Conservation (phyloP, 305 asterid genomes). For the Plantago lanceolata region DNA sequence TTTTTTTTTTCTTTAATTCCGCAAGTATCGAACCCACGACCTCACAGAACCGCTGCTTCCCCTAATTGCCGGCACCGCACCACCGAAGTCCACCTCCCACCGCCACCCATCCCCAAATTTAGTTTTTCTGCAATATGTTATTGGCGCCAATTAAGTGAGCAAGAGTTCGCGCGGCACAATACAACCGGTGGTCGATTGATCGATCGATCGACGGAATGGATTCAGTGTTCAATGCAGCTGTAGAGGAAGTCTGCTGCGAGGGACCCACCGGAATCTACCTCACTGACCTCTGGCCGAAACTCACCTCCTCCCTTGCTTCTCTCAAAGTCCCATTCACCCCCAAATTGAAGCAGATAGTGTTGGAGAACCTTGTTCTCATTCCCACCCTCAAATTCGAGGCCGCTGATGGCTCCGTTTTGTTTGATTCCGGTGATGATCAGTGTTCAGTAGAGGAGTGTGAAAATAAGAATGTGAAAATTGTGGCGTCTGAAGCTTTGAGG, state of each 20-base stretch:
- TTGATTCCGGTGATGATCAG: conserved; percentile 23
- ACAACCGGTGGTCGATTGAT: too few relatives aligned
- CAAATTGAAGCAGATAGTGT: conserved; percentile 59
- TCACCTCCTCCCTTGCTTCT: conserved; percentile 40
- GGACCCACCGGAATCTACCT: conserved; percentile 57
- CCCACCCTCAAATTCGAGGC: conserved; percentile 57
- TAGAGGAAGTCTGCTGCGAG: conserved; percentile 74
- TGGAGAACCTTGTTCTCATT: conserved; percentile 62
- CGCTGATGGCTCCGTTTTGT: conserved; percentile 29
- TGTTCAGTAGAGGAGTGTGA: conserved; percentile 56
- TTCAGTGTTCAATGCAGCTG: conserved; percentile 54
- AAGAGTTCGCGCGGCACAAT: neutral
- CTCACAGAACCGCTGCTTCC: too few relatives aligned
- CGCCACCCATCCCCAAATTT: too few relatives aligned
- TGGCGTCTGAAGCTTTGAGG: conserved; percentile 67
- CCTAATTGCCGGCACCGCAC: too few relatives aligned
- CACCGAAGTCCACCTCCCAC: too few relatives aligned
- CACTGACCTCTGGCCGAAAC: conserved; percentile 59
- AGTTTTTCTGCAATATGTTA: too few relatives aligned
- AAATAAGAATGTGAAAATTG: conserved; percentile 43
- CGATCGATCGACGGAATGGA: conserved; percentile 54
- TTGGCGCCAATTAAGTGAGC: too few relatives aligned
- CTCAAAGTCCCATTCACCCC: conserved; percentile 54
- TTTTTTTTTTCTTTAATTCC: too few relatives aligned
- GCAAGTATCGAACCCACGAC: too few relatives aligned